These are phyloP conservation scores for Aquilaria agallochum DNA, from an alignment of 441 rosid genomes.

Conservation along the genomic window DNA sequence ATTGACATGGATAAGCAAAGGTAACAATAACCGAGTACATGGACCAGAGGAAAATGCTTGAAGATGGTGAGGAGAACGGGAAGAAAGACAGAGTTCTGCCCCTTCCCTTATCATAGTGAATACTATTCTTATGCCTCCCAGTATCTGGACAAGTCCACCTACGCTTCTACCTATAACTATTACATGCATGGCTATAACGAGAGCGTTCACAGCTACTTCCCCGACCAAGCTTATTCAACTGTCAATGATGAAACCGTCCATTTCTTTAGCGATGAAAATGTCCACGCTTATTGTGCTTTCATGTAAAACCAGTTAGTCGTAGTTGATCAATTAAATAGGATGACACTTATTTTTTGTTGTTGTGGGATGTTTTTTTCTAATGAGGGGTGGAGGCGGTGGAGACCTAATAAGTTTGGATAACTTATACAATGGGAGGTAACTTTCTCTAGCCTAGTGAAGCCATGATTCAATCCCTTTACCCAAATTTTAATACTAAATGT, in stretches of 20 bases:
- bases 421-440: too few relatives aligned
- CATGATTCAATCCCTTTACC: too few relatives aligned
- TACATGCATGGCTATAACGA: conserved; percentile 59
- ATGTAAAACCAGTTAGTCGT: conserved; percentile 30
- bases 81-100: conserved; percentile 74
- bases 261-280: conserved; percentile 89
- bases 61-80: conserved; percentile 75
- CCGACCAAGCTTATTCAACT: conserved; percentile 44
- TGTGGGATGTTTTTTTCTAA: too few relatives aligned
- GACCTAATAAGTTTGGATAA: too few relatives aligned
- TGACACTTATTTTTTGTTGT: neutral
- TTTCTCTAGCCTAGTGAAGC: too few relatives aligned
- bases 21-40: conserved; percentile 74
- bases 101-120: conserved; percentile 67
- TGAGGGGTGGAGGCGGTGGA: too few relatives aligned
- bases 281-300: conserved; percentile 49
- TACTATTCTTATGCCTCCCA: conserved; percentile 53
- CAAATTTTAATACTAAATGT: too few relatives aligned
- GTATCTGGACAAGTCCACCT: conserved; percentile 45
- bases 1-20: conserved; percentile 69
- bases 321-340: neutral
- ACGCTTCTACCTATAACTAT: conserved; percentile 44
- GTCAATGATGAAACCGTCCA: conserved; percentile 56
- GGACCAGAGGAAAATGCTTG: conserved; percentile 62
- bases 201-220: conserved; percentile 49